phyloP scores from a whole-genome alignment of 2,329 filamentous ascomycete genomes.

The Paraconiothyrium sp. region DNA sequence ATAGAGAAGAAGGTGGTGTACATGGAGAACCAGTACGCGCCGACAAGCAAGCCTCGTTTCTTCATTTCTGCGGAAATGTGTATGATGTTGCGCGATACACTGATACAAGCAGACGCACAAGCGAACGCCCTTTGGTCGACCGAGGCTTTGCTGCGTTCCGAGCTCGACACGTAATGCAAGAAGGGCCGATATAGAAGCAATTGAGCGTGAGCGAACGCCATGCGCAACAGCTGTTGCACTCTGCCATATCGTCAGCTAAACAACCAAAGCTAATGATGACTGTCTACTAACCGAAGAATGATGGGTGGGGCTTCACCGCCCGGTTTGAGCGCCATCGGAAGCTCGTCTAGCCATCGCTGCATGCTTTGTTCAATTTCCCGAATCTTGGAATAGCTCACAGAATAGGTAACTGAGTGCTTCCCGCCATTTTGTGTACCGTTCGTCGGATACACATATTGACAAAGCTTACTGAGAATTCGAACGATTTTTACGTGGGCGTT shows the following conservation, averaged over 20 bases:
- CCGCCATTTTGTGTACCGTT: conserved; percentile 57
- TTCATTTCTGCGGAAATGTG: conserved; percentile 83
- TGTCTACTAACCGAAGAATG: conserved; percentile 72
- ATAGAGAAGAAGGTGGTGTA: conserved; percentile 87
- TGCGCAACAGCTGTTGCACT: conserved; percentile 77
- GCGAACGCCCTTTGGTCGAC: conserved; percentile 83
- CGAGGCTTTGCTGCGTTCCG: conserved; percentile 54
- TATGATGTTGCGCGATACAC: conserved; percentile 76
- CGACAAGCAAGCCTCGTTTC: conserved; percentile 76
- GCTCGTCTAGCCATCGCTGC: conserved; percentile 68
- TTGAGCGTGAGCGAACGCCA: conserved; percentile 85
- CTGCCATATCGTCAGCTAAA: conserved; percentile 44
- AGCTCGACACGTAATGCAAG: conserved; percentile 79
- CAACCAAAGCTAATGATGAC: background rate
- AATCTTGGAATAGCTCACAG: conserved; percentile 71
- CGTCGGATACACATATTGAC: conserved; percentile 71
- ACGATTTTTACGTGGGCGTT: conserved; percentile 69
- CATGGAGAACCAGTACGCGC: conserved; percentile 87
- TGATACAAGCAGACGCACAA: conserved; percentile 73
- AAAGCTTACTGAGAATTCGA: conserved; percentile 68
- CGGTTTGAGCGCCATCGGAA: conserved; percentile 81
- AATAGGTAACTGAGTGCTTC: conserved; percentile 62
- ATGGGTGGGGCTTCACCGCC: conserved; percentile 79
- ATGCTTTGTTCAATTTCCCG: conserved; percentile 71
- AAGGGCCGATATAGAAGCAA: conserved; percentile 86